Percentiles rank a stretch among this genome's conserved stretches.
These are phyloP conservation scores for Myrmaecium sp. DNA, from an alignment of 2,329 filamentous ascomycete genomes.

Conservation along the genomic window DNA sequence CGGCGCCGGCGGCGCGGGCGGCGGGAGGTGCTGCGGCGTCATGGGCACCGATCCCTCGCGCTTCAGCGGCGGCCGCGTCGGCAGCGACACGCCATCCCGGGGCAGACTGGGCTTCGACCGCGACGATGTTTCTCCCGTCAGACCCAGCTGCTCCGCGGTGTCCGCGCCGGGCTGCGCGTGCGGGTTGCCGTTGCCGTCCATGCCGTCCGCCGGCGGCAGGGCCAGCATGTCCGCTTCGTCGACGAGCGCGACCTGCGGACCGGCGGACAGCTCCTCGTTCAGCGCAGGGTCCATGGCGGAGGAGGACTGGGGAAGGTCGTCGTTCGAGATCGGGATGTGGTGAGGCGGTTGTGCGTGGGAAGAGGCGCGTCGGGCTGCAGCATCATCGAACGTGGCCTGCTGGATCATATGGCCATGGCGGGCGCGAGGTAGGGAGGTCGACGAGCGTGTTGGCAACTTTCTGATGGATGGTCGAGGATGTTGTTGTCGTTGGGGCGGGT, in stretches of 20 bases:
- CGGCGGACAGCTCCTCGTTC: too few species aligned
- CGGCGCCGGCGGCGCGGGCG: slow-evolving; percentile 20
- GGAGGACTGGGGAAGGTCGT: too few species aligned
- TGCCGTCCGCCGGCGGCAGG: slow-evolving; percentile 14
- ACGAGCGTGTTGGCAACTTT: too few species aligned
- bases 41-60: slow-evolving; percentile 23
- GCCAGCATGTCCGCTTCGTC: slow-evolving; percentile 21
- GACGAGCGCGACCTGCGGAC: slow-evolving; percentile 17
- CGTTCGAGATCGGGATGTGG: too few species aligned
- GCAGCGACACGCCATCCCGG: slow-evolving; percentile 10
- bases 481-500: too few species aligned
- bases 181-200: slow-evolving; percentile 11
- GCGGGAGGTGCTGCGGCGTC: slow-evolving; percentile 26
- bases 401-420: too few species aligned
- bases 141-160: slow-evolving; percentile 17
- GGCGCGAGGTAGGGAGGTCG: too few species aligned
- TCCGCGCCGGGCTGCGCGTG: slow-evolving; percentile 17
- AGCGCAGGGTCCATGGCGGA: too few species aligned
- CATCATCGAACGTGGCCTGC: too few species aligned
- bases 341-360: too few species aligned
- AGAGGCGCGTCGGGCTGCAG: too few species aligned
- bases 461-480: too few species aligned
- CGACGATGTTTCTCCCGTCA: slow-evolving; percentile 10
- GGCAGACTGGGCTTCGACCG: slow-evolving; percentile 7
- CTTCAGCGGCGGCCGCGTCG: slow-evolving; percentile 20